Evolutionary conservation across 1,284 basidiomycete species (phyloP), one percentile per base, ranked within the genome.

Genomic region (Ustilago tritici): DNA sequence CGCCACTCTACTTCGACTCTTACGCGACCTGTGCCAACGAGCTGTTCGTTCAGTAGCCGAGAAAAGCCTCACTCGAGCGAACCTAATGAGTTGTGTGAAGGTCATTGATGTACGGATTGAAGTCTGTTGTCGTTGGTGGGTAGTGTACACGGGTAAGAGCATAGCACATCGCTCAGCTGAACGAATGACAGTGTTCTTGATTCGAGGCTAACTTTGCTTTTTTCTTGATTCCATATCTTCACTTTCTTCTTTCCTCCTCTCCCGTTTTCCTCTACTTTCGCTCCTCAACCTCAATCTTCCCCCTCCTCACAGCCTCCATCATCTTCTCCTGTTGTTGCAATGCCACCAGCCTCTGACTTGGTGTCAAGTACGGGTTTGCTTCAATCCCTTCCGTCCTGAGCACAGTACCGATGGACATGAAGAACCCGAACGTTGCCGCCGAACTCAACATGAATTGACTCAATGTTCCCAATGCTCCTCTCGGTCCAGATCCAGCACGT

Each of bases 321-420:
- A 74, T 12, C n/a, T 23, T 9, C 35, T 76, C 41, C 46, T 76
- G 74, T 56, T 76, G 69, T 35, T 58, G 38, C 19, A 76, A 40
- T 17, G 65, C 69, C 6, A 69, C 56, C 10, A 54, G 0, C 19
- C 74, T 53, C 60, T 76, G 74, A 6, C 52, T 61, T 15, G 74
- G 43, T 28, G 74, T 59, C 31, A 72, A n/a, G 41, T 72, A 56
- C 4, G 63, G 56, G 50, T 71, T 76, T 9, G 41, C 59, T 36
- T 76, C 74, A 14, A 76, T 41, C 0, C 74, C 74, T 35, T 84
- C 83, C 12, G 82, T 83, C 52, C 83, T 74, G 31, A 84, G 65
- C 14, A 84, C 83, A 11, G 82, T 80, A 55, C 83, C 83, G 65
- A 84, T 83, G 31, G 81, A 80, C 82, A 83, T 84, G 74, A 83